Base-by-base conservation (phyloP, 1,139 yeast genomes). In the Chernovozyma aurita region DNA sequence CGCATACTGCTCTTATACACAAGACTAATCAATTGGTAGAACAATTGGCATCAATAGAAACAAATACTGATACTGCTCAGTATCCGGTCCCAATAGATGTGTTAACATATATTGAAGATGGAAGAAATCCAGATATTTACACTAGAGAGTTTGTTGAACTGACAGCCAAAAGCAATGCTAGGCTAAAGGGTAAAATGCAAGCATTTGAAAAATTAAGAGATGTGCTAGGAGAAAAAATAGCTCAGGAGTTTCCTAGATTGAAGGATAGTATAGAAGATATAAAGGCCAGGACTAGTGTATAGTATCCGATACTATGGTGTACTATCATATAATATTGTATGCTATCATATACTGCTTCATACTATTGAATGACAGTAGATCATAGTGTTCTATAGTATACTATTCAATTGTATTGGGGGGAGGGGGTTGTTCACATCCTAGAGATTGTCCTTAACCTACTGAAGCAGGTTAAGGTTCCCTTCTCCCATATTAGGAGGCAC, bases 101-200 rank as follows among this genome's bases (percentile, higher is more conserved):
- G 13, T 63, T 86, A 6, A 80, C 81, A 42, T 85, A 92, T 54
- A 86, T 92, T 32, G 97, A 92, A 54, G 95, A 88, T 50, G 98
- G 98, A 2, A 70, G 98, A 46, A 92, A 92, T 53, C 98, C 99
- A 0, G 97, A 92, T 54, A 90, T 92, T 33, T 92, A 92, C 58
- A 88, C 97, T 0, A 73, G 98, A 54, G 98, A 94, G 60, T 92
- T 92, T 61, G 87, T 90, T 9, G 98, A 92, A 57, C 86, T 92
- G 30, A 84, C 92, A 16, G 82, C 90, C 21, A 82, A 86, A 49
- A 81, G 88, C 42, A 92, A 92, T 56, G 97, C 95, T 50, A 77
- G 83, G 45, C 69, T 92, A 42, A 78, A 88, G 53, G 98, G 97
- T 8, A 86, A 86, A 57, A 79, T 80, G 71, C 51, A 63, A 30